These are phyloP conservation scores for Clitopilus passeckerianus DNA, from an alignment of 768 basidiomycete genomes.

Conservation along the genomic window DNA sequence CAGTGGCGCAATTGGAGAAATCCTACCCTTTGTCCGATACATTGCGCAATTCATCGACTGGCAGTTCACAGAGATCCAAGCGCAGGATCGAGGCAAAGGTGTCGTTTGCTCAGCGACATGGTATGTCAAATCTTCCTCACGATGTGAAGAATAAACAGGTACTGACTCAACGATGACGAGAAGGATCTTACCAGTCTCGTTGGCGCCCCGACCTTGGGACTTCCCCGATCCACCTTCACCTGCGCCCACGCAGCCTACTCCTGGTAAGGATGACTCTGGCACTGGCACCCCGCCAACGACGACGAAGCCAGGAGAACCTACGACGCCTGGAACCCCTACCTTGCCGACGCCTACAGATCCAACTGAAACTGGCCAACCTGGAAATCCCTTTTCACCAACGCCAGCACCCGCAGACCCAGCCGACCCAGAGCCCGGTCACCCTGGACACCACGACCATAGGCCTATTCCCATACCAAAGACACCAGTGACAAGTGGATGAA, in stretches of 20 bases:
- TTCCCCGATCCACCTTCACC: slow-evolving; percentile 38
- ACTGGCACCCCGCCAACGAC: not conserved
- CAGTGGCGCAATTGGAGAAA: slow-evolving; percentile 73
- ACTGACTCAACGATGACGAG: not conserved
- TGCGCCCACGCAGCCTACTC: slow-evolving; percentile 5
- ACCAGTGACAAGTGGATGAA: not conserved
- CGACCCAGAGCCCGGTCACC: too few relatives aligned
- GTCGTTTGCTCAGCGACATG: slow-evolving; percentile 91
- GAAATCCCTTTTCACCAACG: too few relatives aligned
- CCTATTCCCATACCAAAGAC: not conserved
- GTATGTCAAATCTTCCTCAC: slow-evolving; percentile 27
- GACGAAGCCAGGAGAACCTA: not conserved
- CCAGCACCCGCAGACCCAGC: too few relatives aligned
- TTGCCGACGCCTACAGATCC: too few relatives aligned
- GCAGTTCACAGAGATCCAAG: slow-evolving; percentile 64
- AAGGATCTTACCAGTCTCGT: slow-evolving; percentile 65
- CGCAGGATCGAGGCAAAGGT: slow-evolving; percentile 63
- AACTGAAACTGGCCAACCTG: too few relatives aligned
- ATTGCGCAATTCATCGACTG: slow-evolving; percentile 74
- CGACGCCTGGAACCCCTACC: not conserved
- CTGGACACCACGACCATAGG: not conserved
- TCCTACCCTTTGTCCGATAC: slow-evolving; percentile 82
- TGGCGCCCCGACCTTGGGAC: slow-evolving; percentile 79
- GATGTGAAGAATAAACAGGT: not conserved
- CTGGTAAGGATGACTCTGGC: slow-evolving; percentile 5